Base-by-base conservation (phyloP, 805 yeast genomes). In the Barnettozyma siamensis region DNA sequence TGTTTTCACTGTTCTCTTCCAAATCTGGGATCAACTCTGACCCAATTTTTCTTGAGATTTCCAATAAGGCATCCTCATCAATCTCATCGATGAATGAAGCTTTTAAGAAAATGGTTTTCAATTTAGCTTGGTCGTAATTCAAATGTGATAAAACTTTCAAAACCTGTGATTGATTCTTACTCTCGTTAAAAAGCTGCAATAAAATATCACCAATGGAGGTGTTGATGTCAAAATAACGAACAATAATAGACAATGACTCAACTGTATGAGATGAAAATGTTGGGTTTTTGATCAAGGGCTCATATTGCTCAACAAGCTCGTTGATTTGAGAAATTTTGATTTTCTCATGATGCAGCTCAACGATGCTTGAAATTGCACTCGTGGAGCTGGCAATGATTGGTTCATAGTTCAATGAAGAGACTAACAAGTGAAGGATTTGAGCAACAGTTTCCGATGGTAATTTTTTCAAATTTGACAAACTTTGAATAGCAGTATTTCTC, bases 401-500 rank as follows among this genome's bases (percentile, higher is more conserved):
- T 40, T 67, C 69, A 44, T 60, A 61, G 26, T 58, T 52, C 43
- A 68, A 54, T 16, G 64, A 50, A 2, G 54, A 55, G n/a, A 52
- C 42, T 24, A 72, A 57, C 16, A 65, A 54, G 2, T 43, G 26
- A 28, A 67, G 62, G 9, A 64, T 53, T 9, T 57, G 47, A 4
- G 40, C 46, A 23, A 66, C 51, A 23, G 61, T 51, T 5, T 37
- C 43, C 7, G 43, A 20, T 13, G 62, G 52, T 21, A 63, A 30
- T 2, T 51, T 46, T n/a, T 49, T 51, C 36, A 66, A 40, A 24
- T 47, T 39, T 11, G 64, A 63, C 11, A 66, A 33, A 3, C 57
- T 58, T 31, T 48, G 50, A 15, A 66, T 57, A 1, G 72, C 66
- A n/a, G 48, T 46, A 32, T 61, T 66, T 43, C 71, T 54, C 6